Base-by-base conservation (phyloP, 2,329 filamentous ascomycete genomes). In the Fusarium sterilihyphosum region DNA sequence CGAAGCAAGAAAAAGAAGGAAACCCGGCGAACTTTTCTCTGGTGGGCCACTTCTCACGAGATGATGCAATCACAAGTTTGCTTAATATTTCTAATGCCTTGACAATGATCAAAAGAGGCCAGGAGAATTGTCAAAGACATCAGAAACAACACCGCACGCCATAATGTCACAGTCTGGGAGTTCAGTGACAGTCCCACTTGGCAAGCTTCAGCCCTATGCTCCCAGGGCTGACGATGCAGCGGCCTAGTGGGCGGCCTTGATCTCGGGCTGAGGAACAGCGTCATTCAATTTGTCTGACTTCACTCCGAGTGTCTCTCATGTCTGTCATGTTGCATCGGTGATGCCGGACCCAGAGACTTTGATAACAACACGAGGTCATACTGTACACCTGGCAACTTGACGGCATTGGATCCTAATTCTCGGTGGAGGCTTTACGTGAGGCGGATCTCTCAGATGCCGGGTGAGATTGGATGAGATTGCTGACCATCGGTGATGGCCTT, bases 201-300 rank as follows among this genome's bases (percentile, higher is more conserved):
- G 41, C 47, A 71, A 75, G 56, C 64, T 71, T 76, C 73, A 75
- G 73, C 73, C 73, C 73, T 75, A 75, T 49, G 53, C 33, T 57
- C 52, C 64, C 66, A 61, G 70, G 67, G 73, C 65, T 70, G 63
- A 61, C 40, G 58, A 73, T 68, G 43, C 56, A 56, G 62, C 69
- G 61, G 62, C 60, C 65, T 60, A 75, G 72, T 70, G 72, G 65
- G 59, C 40, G 59, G 52, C 40, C 53, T 53, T 60, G 31, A 47
- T 52, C 61, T 66, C 53, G 57, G 61, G 57, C 41, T 70, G 53
- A 37, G 33, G 35, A 22, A 56, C 38, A 64, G 35, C 33, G 22
- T 57, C 66, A 50, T 56, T 54, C 31, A 49, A 47, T 26, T 20
- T 31, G 35, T 20, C 17, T 38, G 26, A 26, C 6, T 31, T 41